These are phyloP conservation scores for Poronia punctata DNA, from an alignment of 495 filamentous ascomycete genomes.

Conservation along the genomic window DNA sequence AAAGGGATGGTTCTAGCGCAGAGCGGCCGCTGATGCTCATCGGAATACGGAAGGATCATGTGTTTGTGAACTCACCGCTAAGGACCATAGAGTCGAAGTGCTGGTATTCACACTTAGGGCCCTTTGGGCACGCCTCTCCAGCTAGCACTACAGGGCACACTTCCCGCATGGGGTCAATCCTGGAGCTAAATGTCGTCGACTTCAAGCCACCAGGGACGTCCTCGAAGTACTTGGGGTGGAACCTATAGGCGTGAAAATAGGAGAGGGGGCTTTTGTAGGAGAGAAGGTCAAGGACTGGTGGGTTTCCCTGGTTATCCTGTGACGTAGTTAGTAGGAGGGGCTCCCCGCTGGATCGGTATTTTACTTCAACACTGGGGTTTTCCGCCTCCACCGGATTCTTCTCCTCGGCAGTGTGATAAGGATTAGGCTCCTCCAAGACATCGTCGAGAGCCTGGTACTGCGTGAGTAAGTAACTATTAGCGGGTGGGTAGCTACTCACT, in stretches of 20 bases:
- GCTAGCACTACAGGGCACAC: slow-evolving; percentile 69
- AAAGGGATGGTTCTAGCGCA: slow-evolving; percentile 21
- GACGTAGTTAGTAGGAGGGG: slow-evolving; percentile 23
- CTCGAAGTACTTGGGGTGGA: slow-evolving; percentile 66
- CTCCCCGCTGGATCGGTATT: slow-evolving; percentile 22
- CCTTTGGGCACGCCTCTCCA: slow-evolving; percentile 71
- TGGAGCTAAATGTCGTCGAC: slow-evolving; percentile 89
- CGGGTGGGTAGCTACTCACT: neutral
- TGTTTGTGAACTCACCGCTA: slow-evolving; percentile 61
- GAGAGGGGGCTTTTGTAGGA: slow-evolving; percentile 80
- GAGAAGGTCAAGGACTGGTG: slow-evolving; percentile 32
- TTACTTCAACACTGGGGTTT: slow-evolving; percentile 21
- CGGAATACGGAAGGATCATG: neutral
- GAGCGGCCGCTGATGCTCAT: neutral
- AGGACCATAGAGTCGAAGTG: slow-evolving; percentile 72
- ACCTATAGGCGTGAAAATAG: slow-evolving; percentile 81
- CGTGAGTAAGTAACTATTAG: slow-evolving; percentile 1
- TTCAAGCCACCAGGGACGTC: slow-evolving; percentile 68
- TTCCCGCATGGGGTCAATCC: slow-evolving; percentile 64
- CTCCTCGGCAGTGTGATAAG: slow-evolving; percentile 2
- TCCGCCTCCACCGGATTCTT: slow-evolving; percentile 4
- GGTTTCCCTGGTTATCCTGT: slow-evolving; percentile 18
- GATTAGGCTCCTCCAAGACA: slow-evolving; percentile 8
- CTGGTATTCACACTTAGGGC: slow-evolving; percentile 59
- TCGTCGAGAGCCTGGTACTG: slow-evolving; percentile 6